Percentiles rank a stretch among this genome's conserved stretches.
phyloP scores from a whole-genome alignment of 768 basidiomycete species.

The Lepiota subincarnata region DNA sequence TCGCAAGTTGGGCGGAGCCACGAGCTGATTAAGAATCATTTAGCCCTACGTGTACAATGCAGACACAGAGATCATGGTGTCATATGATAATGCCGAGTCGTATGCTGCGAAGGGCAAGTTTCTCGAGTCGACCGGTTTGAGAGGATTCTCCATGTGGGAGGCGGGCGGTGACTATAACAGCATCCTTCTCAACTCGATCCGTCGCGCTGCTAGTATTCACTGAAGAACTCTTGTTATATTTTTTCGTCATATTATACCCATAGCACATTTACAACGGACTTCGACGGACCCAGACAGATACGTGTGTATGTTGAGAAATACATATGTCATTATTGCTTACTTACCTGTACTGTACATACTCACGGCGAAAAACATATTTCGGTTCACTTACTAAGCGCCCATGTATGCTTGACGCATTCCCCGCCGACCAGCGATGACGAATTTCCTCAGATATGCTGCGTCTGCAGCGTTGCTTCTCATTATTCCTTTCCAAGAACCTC shows the following conservation, averaged over 20 bases:
- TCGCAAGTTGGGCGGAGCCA: background rate
- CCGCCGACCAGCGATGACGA: background rate
- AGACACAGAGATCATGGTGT: slow-evolving; percentile 40
- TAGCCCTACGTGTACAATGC: slow-evolving; percentile 45
- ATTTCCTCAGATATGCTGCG: background rate
- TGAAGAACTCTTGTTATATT: background rate
- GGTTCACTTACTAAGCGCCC: background rate
- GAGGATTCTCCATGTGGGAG: slow-evolving; percentile 72
- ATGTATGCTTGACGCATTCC: no score
- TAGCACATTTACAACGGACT: background rate
- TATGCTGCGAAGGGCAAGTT: slow-evolving; percentile 53
- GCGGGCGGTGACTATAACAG: slow-evolving; percentile 59
- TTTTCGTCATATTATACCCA: background rate
- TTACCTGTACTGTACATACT: no score
- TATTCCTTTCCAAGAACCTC: slow-evolving; percentile 37
- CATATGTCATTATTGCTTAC: background rate
- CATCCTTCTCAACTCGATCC: slow-evolving; percentile 41
- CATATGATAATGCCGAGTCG: slow-evolving; percentile 44
- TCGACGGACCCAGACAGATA: background rate
- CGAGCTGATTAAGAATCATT: background rate
- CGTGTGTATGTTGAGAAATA: background rate
- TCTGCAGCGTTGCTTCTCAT: slow-evolving; percentile 32
- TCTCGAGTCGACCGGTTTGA: slow-evolving; percentile 46
- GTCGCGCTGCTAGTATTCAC: slow-evolving; percentile 23
- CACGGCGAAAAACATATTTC: background rate